Conservation (phyloP, 169 alveolate genomes). For the Besnoitia besnoiti region DNA sequence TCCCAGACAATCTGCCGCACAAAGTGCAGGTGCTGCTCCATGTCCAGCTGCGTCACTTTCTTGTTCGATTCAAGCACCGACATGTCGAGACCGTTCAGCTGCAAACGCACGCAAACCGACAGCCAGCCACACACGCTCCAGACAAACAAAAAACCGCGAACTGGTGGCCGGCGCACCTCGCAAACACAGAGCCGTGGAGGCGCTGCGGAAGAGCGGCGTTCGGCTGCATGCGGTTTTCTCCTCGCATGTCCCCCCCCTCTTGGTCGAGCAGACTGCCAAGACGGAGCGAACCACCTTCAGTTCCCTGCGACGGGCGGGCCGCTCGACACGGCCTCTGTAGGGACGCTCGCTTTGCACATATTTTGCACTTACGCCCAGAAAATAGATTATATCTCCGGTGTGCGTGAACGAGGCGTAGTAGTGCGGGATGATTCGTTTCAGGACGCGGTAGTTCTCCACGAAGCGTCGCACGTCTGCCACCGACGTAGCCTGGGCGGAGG, state of each 20-base stretch:
- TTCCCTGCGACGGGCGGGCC: too few species aligned
- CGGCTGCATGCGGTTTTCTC: too few species aligned
- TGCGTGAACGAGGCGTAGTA: conserved; percentile 35
- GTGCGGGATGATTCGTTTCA: conserved; percentile 3
- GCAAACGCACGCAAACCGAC: not conserved
- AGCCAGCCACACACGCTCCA: not conserved
- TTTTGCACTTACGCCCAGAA: conserved; percentile 13
- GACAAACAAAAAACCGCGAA: too few species aligned
- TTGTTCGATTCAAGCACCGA: not conserved
- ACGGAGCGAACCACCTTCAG: too few species aligned
- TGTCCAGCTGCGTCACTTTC: not conserved
- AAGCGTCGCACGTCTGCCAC: not conserved
- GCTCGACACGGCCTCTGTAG: too few species aligned
- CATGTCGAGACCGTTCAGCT: not conserved
- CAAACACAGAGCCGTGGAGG: too few species aligned
- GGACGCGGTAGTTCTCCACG: not conserved
- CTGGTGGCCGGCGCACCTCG: too few species aligned
- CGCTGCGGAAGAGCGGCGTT: too few species aligned
- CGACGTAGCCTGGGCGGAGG: not conserved
- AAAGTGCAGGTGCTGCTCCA: conserved; percentile 32
- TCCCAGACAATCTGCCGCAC: conserved; percentile 42
- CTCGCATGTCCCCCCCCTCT: too few species aligned
- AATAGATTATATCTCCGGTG: not conserved
- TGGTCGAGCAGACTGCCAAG: too few species aligned
- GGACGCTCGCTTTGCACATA: too few species aligned